Percentiles rank a stretch among this genome's conserved stretches.
Conservation (phyloP, 495 filamentous ascomycete species). For the Penicillium pulvis region DNA sequence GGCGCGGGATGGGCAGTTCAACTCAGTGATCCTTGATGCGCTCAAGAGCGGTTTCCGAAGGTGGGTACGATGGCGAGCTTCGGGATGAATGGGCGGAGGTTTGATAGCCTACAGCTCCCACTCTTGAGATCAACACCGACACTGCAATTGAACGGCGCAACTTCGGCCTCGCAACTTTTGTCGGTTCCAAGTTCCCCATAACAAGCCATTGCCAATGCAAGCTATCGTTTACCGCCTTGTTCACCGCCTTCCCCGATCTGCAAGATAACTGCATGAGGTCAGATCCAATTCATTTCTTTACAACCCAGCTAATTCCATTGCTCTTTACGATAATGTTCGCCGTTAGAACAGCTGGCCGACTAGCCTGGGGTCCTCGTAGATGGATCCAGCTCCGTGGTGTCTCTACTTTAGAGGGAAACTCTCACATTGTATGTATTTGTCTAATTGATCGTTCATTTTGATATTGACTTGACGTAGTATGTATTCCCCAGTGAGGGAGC, state of each 20-base stretch:
- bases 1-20: constrained; percentile 3
- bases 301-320: background rate
- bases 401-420: constrained; percentile 56
- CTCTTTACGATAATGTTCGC: constrained; percentile 32
- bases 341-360: constrained; percentile 22
- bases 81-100: background rate
- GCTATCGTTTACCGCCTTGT: constrained; percentile 14
- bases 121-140: constrained; percentile 9
- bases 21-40: constrained; percentile 1
- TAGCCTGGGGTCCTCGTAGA: constrained; percentile 17
- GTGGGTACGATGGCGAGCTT: background rate
- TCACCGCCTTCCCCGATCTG: constrained; percentile 21
- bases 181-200: background rate
- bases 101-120: constrained; percentile 4
- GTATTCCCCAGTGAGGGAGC: constrained; percentile 58
- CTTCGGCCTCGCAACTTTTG: constrained; percentile 6
- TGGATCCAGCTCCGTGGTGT: constrained; percentile 41
- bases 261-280: constrained; percentile 16
- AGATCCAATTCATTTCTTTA: background rate
- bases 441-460: background rate
- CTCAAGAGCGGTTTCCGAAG: background rate
- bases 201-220: constrained; percentile 2
- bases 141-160: constrained; percentile 17
- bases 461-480: constrained; percentile 58
- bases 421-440: constrained; percentile 52